Conservation (phyloP, 805 yeast genomes). For the Teunomyces aglyptinius region DNA sequence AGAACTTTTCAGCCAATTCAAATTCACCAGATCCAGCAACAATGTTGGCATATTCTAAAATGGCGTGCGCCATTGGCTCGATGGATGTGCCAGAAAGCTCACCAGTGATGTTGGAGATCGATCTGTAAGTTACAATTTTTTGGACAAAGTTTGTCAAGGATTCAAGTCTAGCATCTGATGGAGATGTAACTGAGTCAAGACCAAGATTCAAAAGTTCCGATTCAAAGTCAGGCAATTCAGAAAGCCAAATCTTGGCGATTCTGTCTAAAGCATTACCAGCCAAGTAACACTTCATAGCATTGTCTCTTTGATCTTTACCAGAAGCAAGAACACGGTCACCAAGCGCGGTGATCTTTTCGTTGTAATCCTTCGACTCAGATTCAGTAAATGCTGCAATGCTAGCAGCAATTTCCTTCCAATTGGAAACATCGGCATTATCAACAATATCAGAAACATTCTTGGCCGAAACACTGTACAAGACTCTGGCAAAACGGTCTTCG, state of each 20-base stretch:
- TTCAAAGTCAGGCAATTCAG: slow-evolving; percentile 55
- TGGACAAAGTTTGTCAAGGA: slow-evolving; percentile 81
- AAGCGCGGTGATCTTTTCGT: slow-evolving; percentile 55
- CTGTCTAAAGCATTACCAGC: slow-evolving; percentile 81
- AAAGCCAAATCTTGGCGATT: slow-evolving; percentile 78
- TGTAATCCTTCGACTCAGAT: slow-evolving; percentile 47
- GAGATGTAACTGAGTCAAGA: slow-evolving; percentile 44
- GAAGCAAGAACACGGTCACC: slow-evolving; percentile 69
- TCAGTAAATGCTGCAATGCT: slow-evolving; percentile 57
- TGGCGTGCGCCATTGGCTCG: slow-evolving; percentile 53
- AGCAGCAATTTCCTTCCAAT: slow-evolving; percentile 83
- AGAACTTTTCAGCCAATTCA: slow-evolving; percentile 71
- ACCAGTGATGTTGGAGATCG: slow-evolving; percentile 40
- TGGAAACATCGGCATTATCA: slow-evolving; percentile 66
- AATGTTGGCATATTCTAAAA: slow-evolving; percentile 78
- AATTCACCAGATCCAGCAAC: slow-evolving; percentile 82
- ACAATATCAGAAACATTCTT: slow-evolving; percentile 66
- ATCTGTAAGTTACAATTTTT: slow-evolving; percentile 73
- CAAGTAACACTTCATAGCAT: slow-evolving; percentile 74
- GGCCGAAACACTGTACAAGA: slow-evolving; percentile 63
- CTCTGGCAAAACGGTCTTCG: slow-evolving; percentile 61
- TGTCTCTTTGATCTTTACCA: slow-evolving; percentile 50
- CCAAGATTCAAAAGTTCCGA: slow-evolving; percentile 44
- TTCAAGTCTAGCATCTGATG: slow-evolving; percentile 80
- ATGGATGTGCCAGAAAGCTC: slow-evolving; percentile 43